Evolutionary conservation across 169 alveolate species (phyloP).

Genomic region (Cryptosporidium viatorum): DNA sequence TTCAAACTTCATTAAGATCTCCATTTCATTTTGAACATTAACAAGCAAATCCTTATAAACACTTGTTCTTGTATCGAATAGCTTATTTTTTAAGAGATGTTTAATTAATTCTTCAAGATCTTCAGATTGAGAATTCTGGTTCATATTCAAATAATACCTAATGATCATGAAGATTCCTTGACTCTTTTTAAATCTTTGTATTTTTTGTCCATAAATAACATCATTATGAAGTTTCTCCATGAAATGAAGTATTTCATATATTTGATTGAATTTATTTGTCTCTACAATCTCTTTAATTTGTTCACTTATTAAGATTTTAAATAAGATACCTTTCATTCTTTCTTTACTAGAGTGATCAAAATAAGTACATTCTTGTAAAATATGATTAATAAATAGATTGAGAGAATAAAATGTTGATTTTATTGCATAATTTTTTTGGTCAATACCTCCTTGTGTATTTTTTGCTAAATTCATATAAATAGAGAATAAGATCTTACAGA

Average conservation of each 20-base stretch:
- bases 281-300: conserved; percentile 25
- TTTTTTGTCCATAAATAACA: neutral
- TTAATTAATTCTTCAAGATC: conserved; percentile 12
- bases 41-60: conserved; percentile 4
- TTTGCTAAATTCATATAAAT: neutral
- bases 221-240: conserved; percentile 28
- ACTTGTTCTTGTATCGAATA: conserved; percentile 1
- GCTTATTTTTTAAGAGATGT: neutral
- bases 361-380: neutral
- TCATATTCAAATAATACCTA: neutral
- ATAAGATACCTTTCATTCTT: conserved; percentile 24
- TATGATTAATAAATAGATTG: conserved; percentile 19
- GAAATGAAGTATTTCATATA: conserved; percentile 2
- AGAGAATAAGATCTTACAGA: conserved; percentile 12
- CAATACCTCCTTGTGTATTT: neutral
- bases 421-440: conserved; percentile 1
- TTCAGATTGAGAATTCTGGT: neutral
- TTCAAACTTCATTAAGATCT: conserved; percentile 7
- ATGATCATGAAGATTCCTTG: conserved; percentile 23
- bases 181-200: neutral
- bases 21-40: neutral
- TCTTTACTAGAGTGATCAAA: conserved; percentile 11
- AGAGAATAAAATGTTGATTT: conserved; percentile 33
- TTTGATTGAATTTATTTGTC: neutral
- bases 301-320: neutral